phyloP scores from a whole-genome alignment of 441 rosid species.

The Rhodomyrtus psidioides region DNA sequence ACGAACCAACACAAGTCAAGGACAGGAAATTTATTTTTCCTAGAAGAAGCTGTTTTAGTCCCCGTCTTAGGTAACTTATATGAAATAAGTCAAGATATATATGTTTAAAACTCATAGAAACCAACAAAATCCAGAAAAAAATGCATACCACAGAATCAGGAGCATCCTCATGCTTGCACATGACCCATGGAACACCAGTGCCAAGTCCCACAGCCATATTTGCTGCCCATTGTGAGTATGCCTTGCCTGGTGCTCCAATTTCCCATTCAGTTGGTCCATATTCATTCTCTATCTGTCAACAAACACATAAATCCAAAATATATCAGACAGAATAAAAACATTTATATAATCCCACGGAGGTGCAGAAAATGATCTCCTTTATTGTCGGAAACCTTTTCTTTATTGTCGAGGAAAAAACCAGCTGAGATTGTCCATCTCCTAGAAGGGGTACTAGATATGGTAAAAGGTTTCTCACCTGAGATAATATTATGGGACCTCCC shows the following conservation, averaged over 20 bases:
- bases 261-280: conserved; percentile 41
- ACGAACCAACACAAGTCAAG: neutral
- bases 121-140: neutral
- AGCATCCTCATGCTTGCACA: conserved; percentile 69
- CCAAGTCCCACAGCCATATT: conserved; percentile 42
- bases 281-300: too few species aligned
- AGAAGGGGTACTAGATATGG: too few species aligned
- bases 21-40: neutral
- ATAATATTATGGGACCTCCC: too few species aligned
- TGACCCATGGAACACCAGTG: conserved; percentile 56
- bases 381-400: too few species aligned
- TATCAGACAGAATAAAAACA: too few species aligned
- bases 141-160: conserved; percentile 44
- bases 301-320: too few species aligned
- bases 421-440: too few species aligned
- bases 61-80: neutral
- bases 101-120: too few species aligned
- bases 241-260: conserved; percentile 34
- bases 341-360: too few species aligned
- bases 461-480: too few species aligned
- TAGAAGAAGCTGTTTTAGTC: neutral
- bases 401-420: too few species aligned
- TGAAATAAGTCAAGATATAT: neutral
- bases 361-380: too few species aligned
- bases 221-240: conserved; percentile 49